These are phyloP conservation scores for Pugionium cornutum DNA, from an alignment of 345 rosid genomes.

Conservation along the genomic window DNA sequence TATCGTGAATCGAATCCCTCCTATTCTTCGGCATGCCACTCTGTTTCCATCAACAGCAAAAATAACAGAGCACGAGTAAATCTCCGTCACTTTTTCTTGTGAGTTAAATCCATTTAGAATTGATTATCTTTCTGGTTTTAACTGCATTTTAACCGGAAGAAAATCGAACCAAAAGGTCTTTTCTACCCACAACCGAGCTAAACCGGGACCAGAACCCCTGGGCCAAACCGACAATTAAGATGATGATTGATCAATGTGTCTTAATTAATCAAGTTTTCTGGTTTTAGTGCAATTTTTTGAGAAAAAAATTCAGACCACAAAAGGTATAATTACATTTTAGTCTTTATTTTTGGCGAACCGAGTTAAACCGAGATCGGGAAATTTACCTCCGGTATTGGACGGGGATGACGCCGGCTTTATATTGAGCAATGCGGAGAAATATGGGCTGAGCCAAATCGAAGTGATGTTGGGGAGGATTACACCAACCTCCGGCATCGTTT, in stretches of 20 bases:
- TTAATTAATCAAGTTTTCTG: no score
- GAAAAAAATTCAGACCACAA: no score
- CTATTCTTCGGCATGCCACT: constrained; percentile 51
- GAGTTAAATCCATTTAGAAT: no score
- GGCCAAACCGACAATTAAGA: no score
- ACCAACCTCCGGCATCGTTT: constrained; percentile 78
- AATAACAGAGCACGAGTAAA: constrained; percentile 1
- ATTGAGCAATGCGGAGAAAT: constrained; percentile 73
- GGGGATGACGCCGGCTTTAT: constrained; percentile 74
- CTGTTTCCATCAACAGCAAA: constrained; percentile 33
- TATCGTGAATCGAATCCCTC: constrained; percentile 58
- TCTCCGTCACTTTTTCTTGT: neutral
- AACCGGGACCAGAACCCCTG: no score
- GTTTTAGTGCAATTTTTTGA: no score
- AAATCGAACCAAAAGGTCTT: no score
- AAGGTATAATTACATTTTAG: no score
- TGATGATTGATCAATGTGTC: no score
- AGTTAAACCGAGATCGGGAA: constrained; percentile 11
- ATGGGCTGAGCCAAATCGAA: constrained; percentile 82
- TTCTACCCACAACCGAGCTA: no score
- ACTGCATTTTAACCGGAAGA: no score
- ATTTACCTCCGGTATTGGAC: constrained; percentile 66
- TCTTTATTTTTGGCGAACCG: neutral
- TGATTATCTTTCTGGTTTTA: no score
- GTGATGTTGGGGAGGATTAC: constrained; percentile 80